These are phyloP conservation scores for Ustilago esculenta DNA, from an alignment of 1,284 basidiomycete species.

Conservation along the genomic window DNA sequence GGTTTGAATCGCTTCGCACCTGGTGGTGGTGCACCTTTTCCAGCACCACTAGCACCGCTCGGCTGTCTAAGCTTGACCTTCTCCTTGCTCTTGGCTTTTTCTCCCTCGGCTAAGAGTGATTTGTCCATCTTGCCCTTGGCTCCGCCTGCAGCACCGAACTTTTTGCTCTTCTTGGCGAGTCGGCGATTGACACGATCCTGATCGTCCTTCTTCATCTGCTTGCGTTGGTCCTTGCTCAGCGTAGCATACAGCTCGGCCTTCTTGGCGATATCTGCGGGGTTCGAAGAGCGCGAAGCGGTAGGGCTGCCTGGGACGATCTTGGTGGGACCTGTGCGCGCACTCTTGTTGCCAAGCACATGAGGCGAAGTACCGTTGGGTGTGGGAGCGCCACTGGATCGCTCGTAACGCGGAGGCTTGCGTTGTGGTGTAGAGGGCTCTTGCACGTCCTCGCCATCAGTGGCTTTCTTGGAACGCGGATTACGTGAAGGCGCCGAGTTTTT, in stretches of 20 bases:
- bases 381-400: conserved; percentile 58
- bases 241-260: conserved; percentile 49
- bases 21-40: background rate
- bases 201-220: conserved; percentile 58
- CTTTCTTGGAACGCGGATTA: background rate
- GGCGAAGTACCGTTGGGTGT: conserved; percentile 64
- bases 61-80: conserved; percentile 37
- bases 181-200: conserved; percentile 52
- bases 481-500: conserved; percentile 16
- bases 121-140: conserved; percentile 6
- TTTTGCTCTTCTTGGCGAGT: conserved; percentile 62
- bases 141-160: conserved; percentile 19
- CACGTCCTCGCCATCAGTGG: background rate
- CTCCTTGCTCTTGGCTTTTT: conserved; percentile 43
- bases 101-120: conserved; percentile 25
- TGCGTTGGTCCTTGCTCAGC: conserved; percentile 56
- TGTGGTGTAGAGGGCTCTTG: conserved; percentile 27
- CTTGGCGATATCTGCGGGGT: conserved; percentile 17
- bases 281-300: background rate
- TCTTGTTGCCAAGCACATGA: conserved; percentile 3
- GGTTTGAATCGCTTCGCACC: conserved; percentile 28
- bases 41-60: background rate
- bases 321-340: conserved; percentile 1
- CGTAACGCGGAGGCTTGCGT: conserved; percentile 30
- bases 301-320: conserved; percentile 25